Evolutionary conservation across 306 rosid species (phyloP), one percentile per base, ranked within the genome.

Genomic region (Cicer bijugum): DNA sequence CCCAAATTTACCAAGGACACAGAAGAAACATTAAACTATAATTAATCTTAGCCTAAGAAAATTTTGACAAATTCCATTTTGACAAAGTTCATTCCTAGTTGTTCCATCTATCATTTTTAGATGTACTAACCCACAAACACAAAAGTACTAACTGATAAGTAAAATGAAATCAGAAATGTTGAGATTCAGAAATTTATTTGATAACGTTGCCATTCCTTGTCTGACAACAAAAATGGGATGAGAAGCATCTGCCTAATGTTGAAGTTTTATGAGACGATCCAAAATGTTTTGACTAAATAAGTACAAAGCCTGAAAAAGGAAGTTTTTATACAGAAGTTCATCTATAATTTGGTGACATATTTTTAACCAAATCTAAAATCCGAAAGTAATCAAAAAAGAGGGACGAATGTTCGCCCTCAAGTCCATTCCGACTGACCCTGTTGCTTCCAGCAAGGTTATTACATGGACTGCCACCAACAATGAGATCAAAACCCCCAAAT

Each of bases 401-500:
- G 40, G 90, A 67, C 0, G 99, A 95, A 2, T 95, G 96, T 77
- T 86, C 86, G 20, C 99, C 99, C 79, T 82, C 97, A 1, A 91
- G 93, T 23, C 97, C 99, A 80, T 86, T 95, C 60, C 97, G 75
- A 70, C 86, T 90, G 60, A 85, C 85, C 82, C 97, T 80, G 76
- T 95, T 95, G 83, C 97, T 88, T 46, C 99, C 99, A 9, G 99
- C 89, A 12, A 95, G 86, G 76, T 95, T 92, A 74, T 95, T 95
- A 59, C 99, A 95, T 0, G 99, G 99, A 57, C 99, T 95, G 1
- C 99, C 99, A 44, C 97, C 99, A 12, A 95, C 79, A 11, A 95
- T 73, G 4, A 95, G 97, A 85, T 95, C 99, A 60, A 95, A 95
- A 6, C 89, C 91, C 0, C 99, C 99, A 65, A 84, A 87, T 2